Percentiles rank a stretch among this genome's conserved stretches.
Conservation (phyloP, 2,329 filamentous ascomycete genomes). For the Phoma sp. region DNA sequence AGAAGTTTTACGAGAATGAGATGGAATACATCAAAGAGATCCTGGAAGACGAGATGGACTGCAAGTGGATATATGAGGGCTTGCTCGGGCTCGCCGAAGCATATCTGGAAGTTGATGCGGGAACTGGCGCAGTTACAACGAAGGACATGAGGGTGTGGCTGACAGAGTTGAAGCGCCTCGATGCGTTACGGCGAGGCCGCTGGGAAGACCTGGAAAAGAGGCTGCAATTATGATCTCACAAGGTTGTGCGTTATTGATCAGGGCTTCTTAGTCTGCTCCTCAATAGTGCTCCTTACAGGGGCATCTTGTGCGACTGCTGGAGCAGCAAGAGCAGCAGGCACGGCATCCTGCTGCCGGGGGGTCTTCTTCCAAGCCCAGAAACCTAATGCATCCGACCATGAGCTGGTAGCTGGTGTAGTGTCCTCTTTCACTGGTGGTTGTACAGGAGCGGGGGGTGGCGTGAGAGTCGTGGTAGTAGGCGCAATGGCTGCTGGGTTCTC, state of each 20-base stretch:
- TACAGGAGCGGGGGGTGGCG: constrained; percentile 12
- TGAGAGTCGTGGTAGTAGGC: constrained; percentile 15
- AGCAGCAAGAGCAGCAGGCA: constrained; percentile 61
- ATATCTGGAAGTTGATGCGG: constrained; percentile 57
- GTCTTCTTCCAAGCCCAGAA: constrained; percentile 43
- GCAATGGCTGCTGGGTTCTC: constrained; percentile 22
- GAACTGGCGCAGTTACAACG: constrained; percentile 49
- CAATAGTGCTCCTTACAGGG: constrained; percentile 64
- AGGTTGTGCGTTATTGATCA: constrained; percentile 50
- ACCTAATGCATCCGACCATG: constrained; percentile 38
- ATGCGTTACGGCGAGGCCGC: constrained; percentile 74
- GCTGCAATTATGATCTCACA: constrained; percentile 46
- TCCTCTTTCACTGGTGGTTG: constrained; percentile 20
- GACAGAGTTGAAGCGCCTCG: constrained; percentile 68
- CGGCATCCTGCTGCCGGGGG: constrained; percentile 53
- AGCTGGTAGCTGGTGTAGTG: constrained; percentile 18
- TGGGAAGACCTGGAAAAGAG: constrained; percentile 73
- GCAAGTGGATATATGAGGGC: constrained; percentile 90
- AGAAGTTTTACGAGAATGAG: constrained; percentile 71
- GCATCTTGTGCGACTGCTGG: constrained; percentile 68
- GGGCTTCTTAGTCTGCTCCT: constrained; percentile 59
- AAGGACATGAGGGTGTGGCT: constrained; percentile 62
- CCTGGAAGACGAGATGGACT: constrained; percentile 69
- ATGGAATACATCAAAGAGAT: constrained; percentile 76
- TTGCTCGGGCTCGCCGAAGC: constrained; percentile 76